Base-by-base conservation (phyloP, 208 protist genomes). In the Sergeia podlipaevii region DNA sequence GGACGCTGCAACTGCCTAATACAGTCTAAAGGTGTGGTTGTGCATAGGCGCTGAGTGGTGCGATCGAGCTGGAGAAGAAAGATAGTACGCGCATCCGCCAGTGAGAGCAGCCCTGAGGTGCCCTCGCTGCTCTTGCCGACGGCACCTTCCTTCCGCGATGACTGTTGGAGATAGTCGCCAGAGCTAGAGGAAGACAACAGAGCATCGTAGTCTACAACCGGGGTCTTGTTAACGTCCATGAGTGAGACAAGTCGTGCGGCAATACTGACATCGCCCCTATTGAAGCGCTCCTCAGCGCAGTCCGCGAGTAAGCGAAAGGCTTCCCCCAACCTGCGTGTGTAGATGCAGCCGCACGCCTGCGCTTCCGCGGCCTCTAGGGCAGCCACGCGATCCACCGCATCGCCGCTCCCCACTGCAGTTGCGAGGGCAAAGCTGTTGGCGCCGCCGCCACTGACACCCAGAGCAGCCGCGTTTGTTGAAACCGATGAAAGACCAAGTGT, bases 281-380 rank as follows among this genome's bases (percentile, higher is more conserved):
- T 57, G 39, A 91, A 84, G 7, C 80, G 77, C 26, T 81, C 65
- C 46, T 62, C 70, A 0, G 85, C 80, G 46, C 85, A 89, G 29
- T 80, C 60, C 2, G 67, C 63, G 46, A 89, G 59, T 21, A 85
- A 48, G 42, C 65, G 51, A 47, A 80, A 87, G 13, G 77, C 85
- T 52, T 85, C 74, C 41, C 46, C 53, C 15, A 92, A 60, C 23
- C 62, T 60, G 4, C 80, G 71, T 3, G 83, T 46, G 65, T 87
- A 92, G 26, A 92, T 65, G 37, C 75, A 58, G 30, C 85, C 80
- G 37, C 61, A 68, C 5, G 70, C 85, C 43, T 60, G 63, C 18
- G 37, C 37, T 44, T 92, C 81, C 43, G 55, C 46, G 51, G 74
- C 69, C 38, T 44, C 46, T 38, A 81, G 27, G 39, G 65, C 39